These are phyloP conservation scores for Geotrichum cucujoidarum DNA, from an alignment of 1,139 yeast genomes.

Conservation along the genomic window DNA sequence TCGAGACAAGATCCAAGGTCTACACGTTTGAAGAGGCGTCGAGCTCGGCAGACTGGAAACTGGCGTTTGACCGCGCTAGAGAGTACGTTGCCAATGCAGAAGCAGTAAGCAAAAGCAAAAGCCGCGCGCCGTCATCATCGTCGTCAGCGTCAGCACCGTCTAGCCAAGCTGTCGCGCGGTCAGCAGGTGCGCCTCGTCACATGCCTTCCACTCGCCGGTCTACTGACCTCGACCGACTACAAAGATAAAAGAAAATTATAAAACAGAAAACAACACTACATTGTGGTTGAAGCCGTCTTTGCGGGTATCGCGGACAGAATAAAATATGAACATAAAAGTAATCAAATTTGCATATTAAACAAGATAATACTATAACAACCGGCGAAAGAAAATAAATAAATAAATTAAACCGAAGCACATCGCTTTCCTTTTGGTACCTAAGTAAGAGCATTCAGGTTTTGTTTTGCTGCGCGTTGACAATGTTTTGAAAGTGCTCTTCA, in stretches of 20 bases:
- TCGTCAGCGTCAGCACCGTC: conserved; percentile 40
- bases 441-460: not conserved
- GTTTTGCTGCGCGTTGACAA: too few species aligned
- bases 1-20: conserved; percentile 35
- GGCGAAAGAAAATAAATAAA: too few species aligned
- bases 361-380: too few species aligned
- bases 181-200: not conserved
- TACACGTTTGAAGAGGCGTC: conserved; percentile 35
- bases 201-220: not conserved
- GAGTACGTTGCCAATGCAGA: conserved; percentile 28
- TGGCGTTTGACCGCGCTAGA: conserved; percentile 30
- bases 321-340: too few species aligned
- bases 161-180: not conserved
- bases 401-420: too few species aligned
- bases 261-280: too few species aligned
- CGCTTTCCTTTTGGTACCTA: too few species aligned
- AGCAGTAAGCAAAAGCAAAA: conserved; percentile 22
- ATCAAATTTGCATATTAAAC: too few species aligned
- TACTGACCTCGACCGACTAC: not conserved
- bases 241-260: too few species aligned
- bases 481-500: not conserved
- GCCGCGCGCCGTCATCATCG: too few species aligned
- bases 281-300: too few species aligned
- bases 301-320: too few species aligned
- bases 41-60: conserved; percentile 36